Conservation (phyloP, 768 basidiomycete species). For the Naematelia aurantialba region DNA sequence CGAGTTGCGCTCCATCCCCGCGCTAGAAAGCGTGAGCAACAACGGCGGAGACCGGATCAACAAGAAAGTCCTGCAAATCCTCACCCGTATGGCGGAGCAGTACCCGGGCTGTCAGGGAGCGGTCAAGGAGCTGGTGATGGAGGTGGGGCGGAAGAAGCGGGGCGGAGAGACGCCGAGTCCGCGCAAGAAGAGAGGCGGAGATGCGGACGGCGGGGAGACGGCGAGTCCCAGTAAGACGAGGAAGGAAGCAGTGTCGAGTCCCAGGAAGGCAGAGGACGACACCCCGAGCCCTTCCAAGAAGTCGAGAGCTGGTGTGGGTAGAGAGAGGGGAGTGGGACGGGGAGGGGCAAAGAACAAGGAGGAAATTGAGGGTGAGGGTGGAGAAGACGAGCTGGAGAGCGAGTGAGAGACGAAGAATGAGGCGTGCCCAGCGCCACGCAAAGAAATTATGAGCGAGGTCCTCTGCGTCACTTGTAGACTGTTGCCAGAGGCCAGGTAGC, state of each 20-base stretch:
- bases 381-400: not conserved
- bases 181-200: not conserved
- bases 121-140: slow-evolving; percentile 1
- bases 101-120: not conserved
- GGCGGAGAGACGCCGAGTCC: not conserved
- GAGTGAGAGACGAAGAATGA: not conserved
- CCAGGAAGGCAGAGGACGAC: too few species aligned
- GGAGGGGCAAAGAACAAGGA: too few species aligned
- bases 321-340: too few species aligned
- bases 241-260: not conserved
- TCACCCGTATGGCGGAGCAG: slow-evolving; percentile 13
- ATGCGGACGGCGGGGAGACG: not conserved
- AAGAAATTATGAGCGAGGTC: not conserved
- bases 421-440: not conserved
- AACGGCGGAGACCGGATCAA: slow-evolving; percentile 35
- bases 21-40: slow-evolving; percentile 14
- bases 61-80: slow-evolving; percentile 26
- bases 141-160: not conserved
- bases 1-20: slow-evolving; percentile 16
- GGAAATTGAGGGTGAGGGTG: not conserved
- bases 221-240: not conserved
- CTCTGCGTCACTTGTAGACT: too few species aligned
- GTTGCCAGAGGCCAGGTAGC: too few species aligned
- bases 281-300: too few species aligned
- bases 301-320: too few species aligned